A percentile compares a stretch with the other conserved stretches of the same genome.
Conservation (phyloP, 495 filamentous ascomycete species). For the Trichoderma virens region DNA sequence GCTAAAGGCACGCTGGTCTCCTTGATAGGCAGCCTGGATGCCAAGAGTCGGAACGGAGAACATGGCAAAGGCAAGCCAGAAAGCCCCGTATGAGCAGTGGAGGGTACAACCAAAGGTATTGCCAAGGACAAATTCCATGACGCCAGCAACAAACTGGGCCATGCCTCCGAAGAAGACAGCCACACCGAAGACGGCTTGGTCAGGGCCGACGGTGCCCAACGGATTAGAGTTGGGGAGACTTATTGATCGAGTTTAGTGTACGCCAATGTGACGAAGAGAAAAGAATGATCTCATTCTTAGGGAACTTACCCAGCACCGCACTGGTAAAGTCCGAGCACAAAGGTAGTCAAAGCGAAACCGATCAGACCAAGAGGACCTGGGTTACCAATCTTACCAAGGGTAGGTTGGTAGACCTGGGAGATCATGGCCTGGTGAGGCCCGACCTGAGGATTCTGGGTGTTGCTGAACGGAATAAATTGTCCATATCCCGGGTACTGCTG, state of each 20-base stretch:
- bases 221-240: conserved; percentile 14
- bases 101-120: conserved; percentile 92
- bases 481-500: neutral
- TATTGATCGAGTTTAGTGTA: neutral
- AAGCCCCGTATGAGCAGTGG: conserved; percentile 83
- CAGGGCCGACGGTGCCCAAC: conserved; percentile 12
- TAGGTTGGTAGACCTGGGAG: conserved; percentile 10
- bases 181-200: conserved; percentile 14
- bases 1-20: conserved; percentile 19
- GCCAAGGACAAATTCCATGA: conserved; percentile 82
- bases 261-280: too few species aligned
- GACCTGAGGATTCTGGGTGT: neutral
- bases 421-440: conserved; percentile 4
- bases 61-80: conserved; percentile 83
- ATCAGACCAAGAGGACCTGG: conserved; percentile 69
- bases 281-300: neutral
- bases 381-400: conserved; percentile 59
- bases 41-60: conserved; percentile 70
- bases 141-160: conserved; percentile 27
- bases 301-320: conserved; percentile 43
- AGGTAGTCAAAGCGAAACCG: conserved; percentile 85
- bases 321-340: conserved; percentile 76
- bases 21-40: conserved; percentile 28
- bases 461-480: neutral
- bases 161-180: conserved; percentile 32